Base-by-base conservation (phyloP, 306 rosid species). In the Quercus berberidifolia region DNA sequence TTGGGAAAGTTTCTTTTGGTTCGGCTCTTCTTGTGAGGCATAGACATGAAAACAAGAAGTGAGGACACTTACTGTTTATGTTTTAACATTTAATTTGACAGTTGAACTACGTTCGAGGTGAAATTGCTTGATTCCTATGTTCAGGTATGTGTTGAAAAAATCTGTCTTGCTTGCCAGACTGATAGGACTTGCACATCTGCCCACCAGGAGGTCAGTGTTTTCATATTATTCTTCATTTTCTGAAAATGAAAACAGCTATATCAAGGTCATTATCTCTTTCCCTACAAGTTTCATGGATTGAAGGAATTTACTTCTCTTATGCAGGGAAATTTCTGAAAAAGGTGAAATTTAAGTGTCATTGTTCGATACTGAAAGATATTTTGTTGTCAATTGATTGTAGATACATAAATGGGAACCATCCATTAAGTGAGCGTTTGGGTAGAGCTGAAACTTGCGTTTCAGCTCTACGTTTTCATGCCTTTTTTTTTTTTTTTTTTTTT, bases 1-100 rank as follows among this genome's bases (percentile, higher is more conserved):
- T 94, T 67, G 99, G 99, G 43, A 94, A 90, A 85, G 97, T 95
- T 58, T 88, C 99, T n/a, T 94, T 94, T 74, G 99, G 97, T 82
- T 92, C 97, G 28, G 99, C 99, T 35, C 86, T 92, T 41, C 99
- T 94, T 70, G 97, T 92, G 58, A 89, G 88, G 87, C 99, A 94
- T 81, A 92, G 80, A 78, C 97, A 88, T 60, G 99, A 94, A 85
- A 91, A 85, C 59, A 94, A 89, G 85, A 92, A 84, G 97, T 89
- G 80, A 84, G 90, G 14, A 20, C 25, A 12, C 41, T 26, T 57
- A 54, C 21, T 35, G 49, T 46, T 60, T 23, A 35, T 9, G 20
- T 35, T 9, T 13, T 52, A 30, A 31, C 12, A 7, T 35, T 52
- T 13, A 30, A 5, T 28, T 19, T 67, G n/a, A 31, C 26, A 33